A percentile compares a stretch with the other conserved stretches of the same genome.
Conservation (phyloP, 768 basidiomycete species). For the Cyathus striatus region DNA sequence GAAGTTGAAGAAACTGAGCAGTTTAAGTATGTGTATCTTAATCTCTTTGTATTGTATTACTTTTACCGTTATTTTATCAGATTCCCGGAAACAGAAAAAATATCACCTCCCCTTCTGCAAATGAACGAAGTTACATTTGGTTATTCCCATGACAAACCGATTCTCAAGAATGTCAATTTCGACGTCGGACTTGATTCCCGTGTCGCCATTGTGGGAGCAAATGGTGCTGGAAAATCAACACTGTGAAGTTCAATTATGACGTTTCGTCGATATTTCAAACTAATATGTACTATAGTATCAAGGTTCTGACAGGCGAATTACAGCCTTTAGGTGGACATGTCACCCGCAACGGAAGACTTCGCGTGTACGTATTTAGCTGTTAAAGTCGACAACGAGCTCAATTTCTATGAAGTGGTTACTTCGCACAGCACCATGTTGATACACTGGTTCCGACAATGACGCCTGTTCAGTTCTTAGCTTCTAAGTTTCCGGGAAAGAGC, state of each 20-base stretch:
- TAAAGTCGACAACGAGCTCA: conserved; percentile 1
- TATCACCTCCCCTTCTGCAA: conserved; percentile 92
- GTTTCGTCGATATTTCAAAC: background rate
- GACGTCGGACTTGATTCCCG: conserved; percentile 93
- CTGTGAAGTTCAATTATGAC: conserved; percentile 29
- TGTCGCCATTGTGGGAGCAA: conserved; percentile 92
- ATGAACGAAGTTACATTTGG: conserved; percentile 89
- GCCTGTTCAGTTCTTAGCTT: conserved; percentile 92
- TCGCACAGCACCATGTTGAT: conserved; percentile 96
- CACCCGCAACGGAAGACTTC: conserved; percentile 85
- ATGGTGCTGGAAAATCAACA: conserved; percentile 96
- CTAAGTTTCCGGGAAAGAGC: conserved; percentile 87
- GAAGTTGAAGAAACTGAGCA: conserved; percentile 89
- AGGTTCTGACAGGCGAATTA: conserved; percentile 83
- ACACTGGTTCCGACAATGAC: conserved; percentile 77
- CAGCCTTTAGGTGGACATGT: conserved; percentile 73
- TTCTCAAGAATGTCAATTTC: conserved; percentile 78
- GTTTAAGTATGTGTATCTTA: conserved; percentile 58
- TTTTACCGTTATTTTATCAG: too few relatives aligned
- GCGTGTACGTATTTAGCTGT: conserved; percentile 53
- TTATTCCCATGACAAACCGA: conserved; percentile 69
- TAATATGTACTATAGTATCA: conserved; percentile 67
- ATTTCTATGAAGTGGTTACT: conserved; percentile 68
- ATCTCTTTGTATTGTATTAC: conserved; percentile 1
- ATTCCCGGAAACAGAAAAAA: conserved; percentile 95